phyloP scores from a whole-genome alignment of 345 rosid species.

The Rhodamnia argentea region DNA sequence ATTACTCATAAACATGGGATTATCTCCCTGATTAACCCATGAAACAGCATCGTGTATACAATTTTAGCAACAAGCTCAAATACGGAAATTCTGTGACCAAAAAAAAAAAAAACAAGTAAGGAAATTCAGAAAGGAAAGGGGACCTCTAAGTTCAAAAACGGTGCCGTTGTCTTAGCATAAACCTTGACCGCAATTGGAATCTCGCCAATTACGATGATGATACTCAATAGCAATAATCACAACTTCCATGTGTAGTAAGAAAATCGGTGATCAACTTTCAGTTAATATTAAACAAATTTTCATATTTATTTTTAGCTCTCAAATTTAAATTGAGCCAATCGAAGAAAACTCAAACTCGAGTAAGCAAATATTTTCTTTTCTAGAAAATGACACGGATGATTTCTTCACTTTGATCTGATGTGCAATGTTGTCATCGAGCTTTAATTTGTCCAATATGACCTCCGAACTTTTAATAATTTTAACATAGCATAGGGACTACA shows the following conservation, averaged over 20 bases:
- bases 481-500: rapidly evolving
- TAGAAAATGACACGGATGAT: background rate
- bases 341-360: background rate
- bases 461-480: background rate
- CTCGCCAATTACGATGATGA: background rate
- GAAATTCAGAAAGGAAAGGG: background rate
- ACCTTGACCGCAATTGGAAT: background rate
- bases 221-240: background rate
- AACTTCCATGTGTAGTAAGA: too few species aligned
- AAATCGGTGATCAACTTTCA: background rate
- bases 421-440: rapidly evolving
- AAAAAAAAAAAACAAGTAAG: background rate
- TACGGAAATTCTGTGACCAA: too few species aligned
- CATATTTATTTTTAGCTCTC: background rate
- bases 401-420: rapidly evolving
- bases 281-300: background rate
- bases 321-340: background rate
- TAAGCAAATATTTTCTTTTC: too few species aligned
- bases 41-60: background rate
- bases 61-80: background rate
- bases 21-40: background rate
- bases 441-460: background rate
- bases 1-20: too few species aligned
- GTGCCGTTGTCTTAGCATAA: background rate
- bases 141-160: background rate